Evolutionary conservation across 2,329 filamentous ascomycete species (phyloP).

Genomic region (Fusarium oligoseptatum): DNA sequence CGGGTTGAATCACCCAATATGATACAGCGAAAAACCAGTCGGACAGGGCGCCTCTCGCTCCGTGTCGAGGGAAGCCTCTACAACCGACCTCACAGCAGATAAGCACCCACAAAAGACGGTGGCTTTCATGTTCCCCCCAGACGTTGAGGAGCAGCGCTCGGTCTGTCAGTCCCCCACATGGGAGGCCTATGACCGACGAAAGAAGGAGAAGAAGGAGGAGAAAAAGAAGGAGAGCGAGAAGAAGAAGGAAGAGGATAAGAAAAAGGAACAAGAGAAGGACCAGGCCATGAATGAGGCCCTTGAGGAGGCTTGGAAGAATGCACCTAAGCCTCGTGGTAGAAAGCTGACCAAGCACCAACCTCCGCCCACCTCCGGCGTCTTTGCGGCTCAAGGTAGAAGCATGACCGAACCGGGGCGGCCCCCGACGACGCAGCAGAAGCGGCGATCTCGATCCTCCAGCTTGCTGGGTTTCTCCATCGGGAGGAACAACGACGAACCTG

Average conservation of each 20-base stretch:
- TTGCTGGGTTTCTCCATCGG: conserved; percentile 44
- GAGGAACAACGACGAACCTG: conserved; percentile 38
- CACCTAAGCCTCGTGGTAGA: conserved; percentile 42
- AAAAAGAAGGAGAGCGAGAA: conserved; percentile 58
- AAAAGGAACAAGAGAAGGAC: conserved; percentile 36
- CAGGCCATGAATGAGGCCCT: conserved; percentile 36
- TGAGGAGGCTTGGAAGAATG: conserved; percentile 42
- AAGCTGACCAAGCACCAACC: conserved; percentile 53
- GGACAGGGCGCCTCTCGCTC: conserved; percentile 11
- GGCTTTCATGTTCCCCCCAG: conserved; percentile 49
- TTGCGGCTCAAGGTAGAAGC: conserved; percentile 33
- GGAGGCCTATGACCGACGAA: conserved; percentile 68
- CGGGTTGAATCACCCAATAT: conserved; percentile 28
- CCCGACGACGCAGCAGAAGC: conserved; percentile 31
- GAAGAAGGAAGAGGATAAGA: conserved; percentile 45
- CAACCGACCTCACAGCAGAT: conserved; percentile 28
- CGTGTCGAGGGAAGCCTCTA: conserved; percentile 21
- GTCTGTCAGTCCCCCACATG: conserved; percentile 74
- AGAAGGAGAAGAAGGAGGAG: conserved; percentile 65
- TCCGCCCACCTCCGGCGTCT: conserved; percentile 37
- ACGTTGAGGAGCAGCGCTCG: conserved; percentile 48
- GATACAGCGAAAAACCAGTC: conserved; percentile 40
- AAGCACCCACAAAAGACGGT: conserved; percentile 48
- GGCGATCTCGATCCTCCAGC: conserved; percentile 46
- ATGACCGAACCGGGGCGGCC: conserved; percentile 31